A percentile compares a stretch with the other conserved stretches of the same genome.
Evolutionary conservation across 164 flowering plant species (phyloP).

Genomic region (Nelumbo lutea): DNA sequence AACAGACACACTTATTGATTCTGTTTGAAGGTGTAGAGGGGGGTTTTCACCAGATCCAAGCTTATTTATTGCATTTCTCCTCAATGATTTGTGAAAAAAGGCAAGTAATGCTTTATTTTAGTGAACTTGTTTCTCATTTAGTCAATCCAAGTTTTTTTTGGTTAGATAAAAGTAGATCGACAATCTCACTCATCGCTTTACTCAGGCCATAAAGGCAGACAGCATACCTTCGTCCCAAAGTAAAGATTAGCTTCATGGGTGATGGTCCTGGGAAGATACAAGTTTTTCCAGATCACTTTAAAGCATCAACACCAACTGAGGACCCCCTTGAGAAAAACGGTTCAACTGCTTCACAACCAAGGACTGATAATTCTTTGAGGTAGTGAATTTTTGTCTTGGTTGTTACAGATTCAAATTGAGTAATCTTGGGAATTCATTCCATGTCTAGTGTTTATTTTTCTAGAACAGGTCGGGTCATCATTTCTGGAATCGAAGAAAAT

Average conservation of each 20-base stretch:
- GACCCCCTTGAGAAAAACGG: constrained; percentile 20
- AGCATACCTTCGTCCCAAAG: constrained; percentile 3
- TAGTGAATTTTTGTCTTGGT: constrained; percentile 7
- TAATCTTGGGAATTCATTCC: background rate
- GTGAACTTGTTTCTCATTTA: background rate
- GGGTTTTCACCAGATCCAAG: background rate
- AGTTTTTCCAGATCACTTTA: constrained; percentile 64
- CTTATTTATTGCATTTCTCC: background rate
- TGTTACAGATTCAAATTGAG: no score
- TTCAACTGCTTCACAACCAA: constrained; percentile 25
- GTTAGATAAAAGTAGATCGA: background rate
- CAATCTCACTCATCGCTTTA: background rate
- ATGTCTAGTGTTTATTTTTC: constrained; percentile 12
- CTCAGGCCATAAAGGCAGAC: background rate
- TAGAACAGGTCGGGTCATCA: constrained; percentile 42
- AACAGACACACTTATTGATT: background rate
- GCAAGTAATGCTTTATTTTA: background rate
- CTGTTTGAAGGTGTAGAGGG: constrained; percentile 6
- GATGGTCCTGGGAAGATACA: constrained; percentile 52
- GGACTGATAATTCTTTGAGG: constrained; percentile 35
- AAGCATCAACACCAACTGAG: constrained; percentile 35
- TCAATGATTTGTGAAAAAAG: background rate
- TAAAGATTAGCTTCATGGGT: constrained; percentile 50
- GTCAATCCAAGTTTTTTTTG: background rate
- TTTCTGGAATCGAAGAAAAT: constrained; percentile 36